Conservation (phyloP, 768 basidiomycete genomes). For the Mrakia gelida region DNA sequence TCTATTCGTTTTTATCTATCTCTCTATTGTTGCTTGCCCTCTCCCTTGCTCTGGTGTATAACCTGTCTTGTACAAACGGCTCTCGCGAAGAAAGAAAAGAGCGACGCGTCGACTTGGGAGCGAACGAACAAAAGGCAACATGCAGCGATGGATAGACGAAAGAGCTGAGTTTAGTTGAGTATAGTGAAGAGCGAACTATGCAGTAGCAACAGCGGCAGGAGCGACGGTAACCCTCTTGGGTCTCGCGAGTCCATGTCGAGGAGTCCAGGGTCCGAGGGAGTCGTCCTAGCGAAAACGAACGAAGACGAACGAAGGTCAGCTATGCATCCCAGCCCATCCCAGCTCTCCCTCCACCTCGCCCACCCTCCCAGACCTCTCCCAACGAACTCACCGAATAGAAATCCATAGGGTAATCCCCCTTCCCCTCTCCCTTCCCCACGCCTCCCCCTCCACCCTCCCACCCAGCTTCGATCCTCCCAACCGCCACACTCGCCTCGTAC, state of each 20-base stretch:
- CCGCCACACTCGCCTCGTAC: conserved; percentile 84
- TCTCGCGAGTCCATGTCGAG: conserved; percentile 23
- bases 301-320: neutral
- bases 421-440: conserved; percentile 34
- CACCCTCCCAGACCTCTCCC: too few species aligned
- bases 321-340: neutral
- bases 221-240: conserved; percentile 9
- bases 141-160: too few species aligned
- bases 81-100: too few species aligned
- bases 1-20: too few species aligned
- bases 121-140: too few species aligned
- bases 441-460: conserved; percentile 35
- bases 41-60: too few species aligned
- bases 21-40: too few species aligned
- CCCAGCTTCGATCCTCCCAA: conserved; percentile 55
- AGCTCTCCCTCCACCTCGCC: neutral
- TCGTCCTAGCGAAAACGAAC: conserved; percentile 17
- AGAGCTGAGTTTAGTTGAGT: too few species aligned
- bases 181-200: too few species aligned
- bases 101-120: too few species aligned
- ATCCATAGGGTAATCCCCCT: conserved; percentile 80
- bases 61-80: too few species aligned
- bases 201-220: too few species aligned
- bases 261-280: conserved; percentile 30
- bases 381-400: conserved; percentile 64